These are phyloP conservation scores for Ormosia emarginata DNA, from an alignment of 306 rosid genomes.

Conservation along the genomic window DNA sequence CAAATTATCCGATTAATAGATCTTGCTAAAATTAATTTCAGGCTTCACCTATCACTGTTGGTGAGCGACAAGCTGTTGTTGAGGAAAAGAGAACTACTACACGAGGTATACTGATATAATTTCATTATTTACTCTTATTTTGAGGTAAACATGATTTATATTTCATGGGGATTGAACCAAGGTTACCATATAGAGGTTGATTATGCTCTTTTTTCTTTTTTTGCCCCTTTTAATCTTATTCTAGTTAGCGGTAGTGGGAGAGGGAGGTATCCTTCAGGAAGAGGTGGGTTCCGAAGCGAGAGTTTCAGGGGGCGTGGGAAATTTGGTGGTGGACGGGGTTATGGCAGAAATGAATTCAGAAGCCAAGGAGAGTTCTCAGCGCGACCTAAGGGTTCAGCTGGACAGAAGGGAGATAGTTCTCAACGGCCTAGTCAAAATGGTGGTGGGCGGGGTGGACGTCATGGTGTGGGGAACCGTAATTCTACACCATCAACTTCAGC, in stretches of 20 bases:
- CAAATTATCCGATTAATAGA: not conserved
- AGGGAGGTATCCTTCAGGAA: conserved; percentile 81
- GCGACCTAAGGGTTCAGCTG: conserved; percentile 52
- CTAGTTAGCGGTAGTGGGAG: conserved; percentile 82
- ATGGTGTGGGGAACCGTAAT: conserved; percentile 51
- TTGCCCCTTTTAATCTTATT: not conserved
- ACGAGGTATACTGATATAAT: conserved; percentile 58
- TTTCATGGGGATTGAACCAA: not conserved
- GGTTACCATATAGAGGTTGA: conserved; percentile 11
- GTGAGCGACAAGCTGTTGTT: conserved; percentile 70
- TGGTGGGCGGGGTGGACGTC: conserved; percentile 76
- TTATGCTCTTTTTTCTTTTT: not conserved
- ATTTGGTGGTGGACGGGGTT: conserved; percentile 71
- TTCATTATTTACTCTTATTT: not conserved
- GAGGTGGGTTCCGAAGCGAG: conserved; percentile 73
- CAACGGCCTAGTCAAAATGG: conserved; percentile 63
- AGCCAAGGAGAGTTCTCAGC: conserved; percentile 80
- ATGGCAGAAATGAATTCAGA: conserved; percentile 79
- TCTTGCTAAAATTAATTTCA: conserved; percentile 34
- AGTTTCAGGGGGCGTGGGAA: conserved; percentile 70
- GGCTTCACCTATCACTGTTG: conserved; percentile 76
- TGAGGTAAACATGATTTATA: not conserved
- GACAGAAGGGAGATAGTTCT: conserved; percentile 63
- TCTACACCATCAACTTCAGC: conserved; percentile 34
- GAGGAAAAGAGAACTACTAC: conserved; percentile 96